Evolutionary conservation across 1,139 yeast species (phyloP).

Genomic region (Geotrichum citri-aurantii): DNA sequence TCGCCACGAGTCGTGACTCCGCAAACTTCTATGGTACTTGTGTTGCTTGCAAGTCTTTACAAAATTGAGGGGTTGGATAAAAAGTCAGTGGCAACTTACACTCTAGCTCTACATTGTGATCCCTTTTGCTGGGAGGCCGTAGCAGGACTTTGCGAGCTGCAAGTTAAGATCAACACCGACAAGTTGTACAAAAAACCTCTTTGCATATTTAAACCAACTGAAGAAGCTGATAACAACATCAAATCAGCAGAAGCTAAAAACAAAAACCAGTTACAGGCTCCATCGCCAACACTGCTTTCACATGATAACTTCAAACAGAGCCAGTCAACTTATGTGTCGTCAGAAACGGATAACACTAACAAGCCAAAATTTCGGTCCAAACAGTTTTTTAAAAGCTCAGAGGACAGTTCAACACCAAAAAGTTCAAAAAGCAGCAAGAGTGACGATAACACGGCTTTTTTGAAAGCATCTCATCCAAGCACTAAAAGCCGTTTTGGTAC

Average conservation of each 20-base stretch:
- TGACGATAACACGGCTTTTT: background rate
- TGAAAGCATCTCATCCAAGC: background rate
- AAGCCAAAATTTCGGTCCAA: background rate
- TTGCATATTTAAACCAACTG: background rate
- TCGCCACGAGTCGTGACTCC: constrained; percentile 4
- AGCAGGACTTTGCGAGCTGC: constrained; percentile 61
- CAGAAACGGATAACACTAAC: background rate
- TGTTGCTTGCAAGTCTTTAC: constrained; percentile 76
- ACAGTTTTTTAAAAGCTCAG: background rate
- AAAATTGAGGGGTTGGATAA: constrained; percentile 49
- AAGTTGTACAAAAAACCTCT: constrained; percentile 45
- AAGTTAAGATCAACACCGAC: constrained; percentile 52
- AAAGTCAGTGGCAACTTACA: constrained; percentile 61
- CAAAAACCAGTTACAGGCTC: background rate
- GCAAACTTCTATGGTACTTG: constrained; percentile 30
- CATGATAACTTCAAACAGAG: background rate
- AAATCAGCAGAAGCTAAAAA: background rate
- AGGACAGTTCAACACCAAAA: background rate
- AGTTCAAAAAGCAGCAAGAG: background rate
- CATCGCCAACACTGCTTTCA: background rate
- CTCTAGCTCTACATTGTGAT: constrained; percentile 62
- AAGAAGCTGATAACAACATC: background rate
- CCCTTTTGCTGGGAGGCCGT: constrained; percentile 87
- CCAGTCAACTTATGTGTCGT: background rate
- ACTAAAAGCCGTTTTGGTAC: background rate